Evolutionary conservation across 164 flowering plant genomes (phyloP), one percentile per base, ranked within the genome.

Genomic region (Vitis amurensis): DNA sequence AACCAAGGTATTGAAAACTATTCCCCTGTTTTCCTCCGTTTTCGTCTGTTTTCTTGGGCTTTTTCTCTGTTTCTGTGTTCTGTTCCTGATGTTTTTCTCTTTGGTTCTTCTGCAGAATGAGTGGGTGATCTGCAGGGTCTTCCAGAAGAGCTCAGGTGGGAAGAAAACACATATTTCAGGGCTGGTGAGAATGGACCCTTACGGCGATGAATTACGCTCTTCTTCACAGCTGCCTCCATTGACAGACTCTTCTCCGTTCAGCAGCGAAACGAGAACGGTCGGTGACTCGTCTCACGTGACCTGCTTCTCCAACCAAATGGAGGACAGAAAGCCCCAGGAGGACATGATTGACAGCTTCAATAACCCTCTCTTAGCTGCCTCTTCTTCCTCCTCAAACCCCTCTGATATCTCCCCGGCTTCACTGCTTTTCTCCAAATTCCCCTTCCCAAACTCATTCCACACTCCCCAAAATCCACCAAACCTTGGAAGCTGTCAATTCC

Each of bases 111-210:
- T 69, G 63, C 82, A 85, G 89, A 80, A 82, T 19, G 86, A 83
- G 47, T 85, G 89, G 89, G 89, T 81, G 27, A 78, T 85, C 2
- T 79, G 74, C 23, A 74, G 86, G 52, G 74, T 83, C 15, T 83
- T 80, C 16, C 72, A 83, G 50, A 83, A 80, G 75, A 73, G 30
- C 50, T 27, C 68, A 1, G 75, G 75, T 9, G 82, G 73, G 11
- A 76, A 73, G 71, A 83, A 73, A 44, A 55, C 63, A 1, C 71
- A 68, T 64, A 59, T 74, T 61, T 59, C 71, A 8, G 75, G 76
- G 29, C 17, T 72, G 63, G 7, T 44, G 44, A 53, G 64, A 15
- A 4, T 69, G 9, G 52, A 65, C 23, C 66, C 71, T 2, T 62
- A 30, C 13, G 74, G 23, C 2, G 59, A 71, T 31, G 50, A 51